Evolutionary conservation across 306 rosid species (phyloP).

Genomic region (Gillenia trifoliata): DNA sequence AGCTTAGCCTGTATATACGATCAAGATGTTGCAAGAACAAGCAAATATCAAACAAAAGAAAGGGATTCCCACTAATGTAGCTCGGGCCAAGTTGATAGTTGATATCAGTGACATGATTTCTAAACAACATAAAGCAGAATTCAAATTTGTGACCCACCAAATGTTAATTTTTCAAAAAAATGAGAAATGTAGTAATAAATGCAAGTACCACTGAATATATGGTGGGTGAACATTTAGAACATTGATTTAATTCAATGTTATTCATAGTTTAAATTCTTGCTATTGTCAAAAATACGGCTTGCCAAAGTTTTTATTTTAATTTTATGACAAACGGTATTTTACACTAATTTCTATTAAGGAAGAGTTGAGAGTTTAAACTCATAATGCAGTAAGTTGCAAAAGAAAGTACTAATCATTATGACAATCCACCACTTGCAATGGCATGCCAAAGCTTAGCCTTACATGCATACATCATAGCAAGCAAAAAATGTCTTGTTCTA

Average conservation of each 20-base stretch:
- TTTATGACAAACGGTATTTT: too few species aligned
- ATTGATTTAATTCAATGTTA: not conserved
- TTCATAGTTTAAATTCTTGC: not conserved
- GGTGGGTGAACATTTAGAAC: not conserved
- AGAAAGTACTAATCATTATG: too few species aligned
- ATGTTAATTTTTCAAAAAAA: not conserved
- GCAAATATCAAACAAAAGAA: not conserved
- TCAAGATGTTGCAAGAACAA: not conserved
- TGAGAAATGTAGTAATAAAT: not conserved
- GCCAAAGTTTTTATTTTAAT: not conserved
- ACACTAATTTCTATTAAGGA: too few species aligned
- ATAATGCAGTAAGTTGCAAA: too few species aligned
- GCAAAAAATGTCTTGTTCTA: too few species aligned
- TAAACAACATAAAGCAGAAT: not conserved
- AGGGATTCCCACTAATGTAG: not conserved
- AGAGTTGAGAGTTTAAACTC: too few species aligned
- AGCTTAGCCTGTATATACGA: not conserved
- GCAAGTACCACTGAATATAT: not conserved
- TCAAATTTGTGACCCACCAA: conserved; percentile 2
- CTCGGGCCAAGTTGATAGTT: not conserved
- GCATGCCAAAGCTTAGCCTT: too few species aligned
- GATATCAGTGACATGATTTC: not conserved
- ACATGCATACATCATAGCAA: too few species aligned
- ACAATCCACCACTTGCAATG: too few species aligned
- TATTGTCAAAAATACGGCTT: not conserved